Percentiles rank a stretch among this genome's conserved stretches.
These are phyloP conservation scores for Fusarium sp. DNA, from an alignment of 2,329 filamentous ascomycete species.

Conservation along the genomic window DNA sequence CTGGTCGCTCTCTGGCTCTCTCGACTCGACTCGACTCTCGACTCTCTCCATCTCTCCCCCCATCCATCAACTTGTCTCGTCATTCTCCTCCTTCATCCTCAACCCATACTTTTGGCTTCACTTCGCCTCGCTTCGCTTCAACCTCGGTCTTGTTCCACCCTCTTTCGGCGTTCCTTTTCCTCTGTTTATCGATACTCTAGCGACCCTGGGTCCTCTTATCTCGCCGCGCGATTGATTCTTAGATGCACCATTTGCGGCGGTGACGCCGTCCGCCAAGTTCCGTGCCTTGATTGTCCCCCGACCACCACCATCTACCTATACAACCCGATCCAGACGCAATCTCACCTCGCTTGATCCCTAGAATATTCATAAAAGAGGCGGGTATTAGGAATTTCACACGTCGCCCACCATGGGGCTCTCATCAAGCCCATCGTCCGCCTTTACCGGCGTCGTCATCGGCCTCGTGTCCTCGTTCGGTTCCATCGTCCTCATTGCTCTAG, in stretches of 20 bases:
- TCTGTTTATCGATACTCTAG: slow-evolving; percentile 11
- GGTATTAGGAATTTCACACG: background rate
- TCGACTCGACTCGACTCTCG: background rate
- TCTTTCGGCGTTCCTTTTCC: slow-evolving; percentile 21
- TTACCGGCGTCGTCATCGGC: slow-evolving; percentile 90
- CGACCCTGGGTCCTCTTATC: slow-evolving; percentile 11
- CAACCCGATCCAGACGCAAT: slow-evolving; percentile 31
- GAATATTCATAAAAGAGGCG: background rate
- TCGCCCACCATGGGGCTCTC: slow-evolving; percentile 46
- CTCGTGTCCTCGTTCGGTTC: slow-evolving; percentile 94
- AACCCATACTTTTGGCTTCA: slow-evolving; percentile 19
- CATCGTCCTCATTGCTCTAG: slow-evolving; percentile 81
- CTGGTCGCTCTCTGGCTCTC: slow-evolving; percentile 25
- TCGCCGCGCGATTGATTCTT: slow-evolving; percentile 43
- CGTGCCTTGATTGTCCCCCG: slow-evolving; percentile 36
- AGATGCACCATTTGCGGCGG: slow-evolving; percentile 46
- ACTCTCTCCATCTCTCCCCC: slow-evolving; percentile 10
- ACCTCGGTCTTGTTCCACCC: slow-evolving; percentile 13
- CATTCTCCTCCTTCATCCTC: slow-evolving; percentile 16
- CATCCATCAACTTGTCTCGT: slow-evolving; percentile 20
- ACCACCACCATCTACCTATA: slow-evolving; percentile 26
- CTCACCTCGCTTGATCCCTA: slow-evolving; percentile 3
- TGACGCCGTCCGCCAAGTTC: slow-evolving; percentile 45
- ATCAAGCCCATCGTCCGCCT: slow-evolving; percentile 56
- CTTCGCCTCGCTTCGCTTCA: slow-evolving; percentile 8